Evolutionary conservation across 192 early-diverging fungal genomes (phyloP).

Genomic region (Coemansia sp.): DNA sequence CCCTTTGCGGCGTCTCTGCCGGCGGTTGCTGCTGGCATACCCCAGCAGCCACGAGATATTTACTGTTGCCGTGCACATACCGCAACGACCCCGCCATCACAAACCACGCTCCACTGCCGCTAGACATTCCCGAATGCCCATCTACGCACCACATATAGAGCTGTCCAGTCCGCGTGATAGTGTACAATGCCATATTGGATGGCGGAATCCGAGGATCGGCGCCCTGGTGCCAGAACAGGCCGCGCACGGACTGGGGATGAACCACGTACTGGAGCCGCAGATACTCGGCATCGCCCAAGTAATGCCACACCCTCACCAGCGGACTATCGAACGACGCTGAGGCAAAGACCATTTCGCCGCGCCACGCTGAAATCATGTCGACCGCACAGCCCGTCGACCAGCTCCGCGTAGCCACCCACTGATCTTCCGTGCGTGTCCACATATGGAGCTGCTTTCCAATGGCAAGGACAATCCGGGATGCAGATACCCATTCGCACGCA

Average conservation of each 20-base stretch:
- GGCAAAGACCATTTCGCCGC: constrained; percentile 17
- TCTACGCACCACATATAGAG: constrained; percentile 33
- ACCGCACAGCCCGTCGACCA: constrained; percentile 7
- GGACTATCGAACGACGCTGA: constrained; percentile 8
- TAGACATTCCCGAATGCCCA: too few relatives aligned
- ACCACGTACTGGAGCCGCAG: constrained; percentile 40
- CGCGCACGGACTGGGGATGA: constrained; percentile 11
- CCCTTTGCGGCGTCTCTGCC: too few relatives aligned
- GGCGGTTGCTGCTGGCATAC: too few relatives aligned
- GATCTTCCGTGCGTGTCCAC: constrained; percentile 4
- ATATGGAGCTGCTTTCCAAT: constrained; percentile 4
- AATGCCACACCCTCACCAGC: constrained; percentile 40
- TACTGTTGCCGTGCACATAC: background rate
- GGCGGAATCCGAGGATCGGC: too few relatives aligned
- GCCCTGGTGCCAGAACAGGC: constrained; percentile 28
- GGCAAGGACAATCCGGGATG: constrained; percentile 8
- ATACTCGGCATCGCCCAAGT: background rate
- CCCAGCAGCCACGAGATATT: too few relatives aligned
- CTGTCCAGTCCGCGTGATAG: constrained; percentile 4
- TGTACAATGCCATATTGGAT: constrained; percentile 5
- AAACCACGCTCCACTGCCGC: too few relatives aligned
- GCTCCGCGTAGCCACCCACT: constrained; percentile 5
- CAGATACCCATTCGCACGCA: too few relatives aligned
- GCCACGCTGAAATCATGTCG: constrained; percentile 7
- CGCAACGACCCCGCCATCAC: background rate